Conservation (phyloP, 495 filamentous ascomycete species). For the Tirmania nivea region DNA sequence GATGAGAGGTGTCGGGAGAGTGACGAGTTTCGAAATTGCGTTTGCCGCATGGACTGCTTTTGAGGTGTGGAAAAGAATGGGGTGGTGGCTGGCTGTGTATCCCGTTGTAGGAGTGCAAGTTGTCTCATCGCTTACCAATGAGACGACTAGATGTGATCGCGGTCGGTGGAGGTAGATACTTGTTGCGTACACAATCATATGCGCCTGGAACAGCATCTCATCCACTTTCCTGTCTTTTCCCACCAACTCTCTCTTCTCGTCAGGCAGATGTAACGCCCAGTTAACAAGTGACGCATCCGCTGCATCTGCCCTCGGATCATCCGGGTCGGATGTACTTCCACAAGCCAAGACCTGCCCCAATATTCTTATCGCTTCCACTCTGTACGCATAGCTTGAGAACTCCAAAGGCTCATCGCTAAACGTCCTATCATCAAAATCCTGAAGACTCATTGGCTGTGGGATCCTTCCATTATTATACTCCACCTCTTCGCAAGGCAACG, state of each 20-base stretch:
- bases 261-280: constrained; percentile 62
- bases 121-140: constrained; percentile 30
- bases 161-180: constrained; percentile 56
- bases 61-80: constrained; percentile 44
- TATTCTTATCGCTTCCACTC: constrained; percentile 51
- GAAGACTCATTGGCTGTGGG: constrained; percentile 35
- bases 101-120: constrained; percentile 34
- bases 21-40: constrained; percentile 54
- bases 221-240: constrained; percentile 48
- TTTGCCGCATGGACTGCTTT: constrained; percentile 61
- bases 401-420: constrained; percentile 37
- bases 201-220: constrained; percentile 81
- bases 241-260: constrained; percentile 49
- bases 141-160: constrained; percentile 37
- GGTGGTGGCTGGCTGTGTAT: constrained; percentile 32
- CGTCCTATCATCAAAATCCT: constrained; percentile 49
- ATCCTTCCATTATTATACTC: constrained; percentile 44
- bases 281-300: constrained; percentile 59
- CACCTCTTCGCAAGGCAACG: constrained; percentile 57
- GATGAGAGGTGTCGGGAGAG: constrained; percentile 47
- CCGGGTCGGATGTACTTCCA: constrained; percentile 1
- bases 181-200: constrained; percentile 58
- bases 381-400: constrained; percentile 64
- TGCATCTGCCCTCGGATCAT: constrained; percentile 19
- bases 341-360: constrained; percentile 47